phyloP scores from a whole-genome alignment of 2,329 filamentous ascomycete genomes.

The Fusarium illudens region DNA sequence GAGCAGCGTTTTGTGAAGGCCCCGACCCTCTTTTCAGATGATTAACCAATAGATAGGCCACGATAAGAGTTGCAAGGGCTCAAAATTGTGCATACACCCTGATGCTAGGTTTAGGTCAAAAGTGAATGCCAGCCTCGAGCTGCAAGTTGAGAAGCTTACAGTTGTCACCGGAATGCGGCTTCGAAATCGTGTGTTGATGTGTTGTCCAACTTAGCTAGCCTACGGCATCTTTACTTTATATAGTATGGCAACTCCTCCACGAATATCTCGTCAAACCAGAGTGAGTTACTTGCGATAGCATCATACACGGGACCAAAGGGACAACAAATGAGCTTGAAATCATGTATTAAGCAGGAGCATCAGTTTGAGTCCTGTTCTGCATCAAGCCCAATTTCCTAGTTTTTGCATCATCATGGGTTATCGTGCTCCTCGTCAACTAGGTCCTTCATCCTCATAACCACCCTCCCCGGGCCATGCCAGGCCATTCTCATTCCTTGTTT shows the following conservation, averaged over 20 bases:
- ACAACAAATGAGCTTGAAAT: conserved; percentile 22
- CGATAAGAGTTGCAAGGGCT: neutral
- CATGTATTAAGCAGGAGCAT: conserved; percentile 24
- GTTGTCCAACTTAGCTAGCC: neutral
- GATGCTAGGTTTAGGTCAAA: neutral
- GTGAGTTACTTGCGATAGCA: neutral
- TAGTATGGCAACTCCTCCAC: too few species aligned
- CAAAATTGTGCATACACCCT: neutral
- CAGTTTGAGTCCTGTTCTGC: neutral
- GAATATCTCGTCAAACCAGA: too few species aligned
- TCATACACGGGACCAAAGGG: neutral
- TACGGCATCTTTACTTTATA: neutral
- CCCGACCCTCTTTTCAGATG: neutral
- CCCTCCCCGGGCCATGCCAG: conserved; percentile 36
- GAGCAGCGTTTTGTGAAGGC: neutral
- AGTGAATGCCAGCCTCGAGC: neutral
- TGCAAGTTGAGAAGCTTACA: neutral
- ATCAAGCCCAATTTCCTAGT: conserved; percentile 32
- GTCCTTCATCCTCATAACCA: conserved; percentile 33
- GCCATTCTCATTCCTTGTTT: conserved; percentile 28
- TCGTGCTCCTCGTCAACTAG: conserved; percentile 35
- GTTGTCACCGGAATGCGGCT: neutral
- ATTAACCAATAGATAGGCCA: neutral
- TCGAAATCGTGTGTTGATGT: neutral
- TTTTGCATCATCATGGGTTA: conserved; percentile 25